Conservation (phyloP, 2,329 filamentous ascomycete species). For the Penicillium freii region DNA sequence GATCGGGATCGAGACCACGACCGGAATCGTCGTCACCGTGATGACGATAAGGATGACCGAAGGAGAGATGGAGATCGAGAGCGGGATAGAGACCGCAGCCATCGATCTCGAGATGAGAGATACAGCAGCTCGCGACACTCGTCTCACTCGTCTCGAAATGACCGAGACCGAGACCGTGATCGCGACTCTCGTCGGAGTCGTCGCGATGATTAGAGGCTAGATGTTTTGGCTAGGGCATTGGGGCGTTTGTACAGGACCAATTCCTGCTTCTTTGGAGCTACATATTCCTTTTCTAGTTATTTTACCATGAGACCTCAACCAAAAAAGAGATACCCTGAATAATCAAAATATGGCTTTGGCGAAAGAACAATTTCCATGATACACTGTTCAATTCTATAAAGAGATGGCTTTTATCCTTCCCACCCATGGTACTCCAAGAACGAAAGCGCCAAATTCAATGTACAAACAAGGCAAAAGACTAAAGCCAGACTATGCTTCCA, state of each 20-base stretch:
- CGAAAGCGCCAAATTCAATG: conserved; percentile 26
- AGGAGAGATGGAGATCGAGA: conserved; percentile 25
- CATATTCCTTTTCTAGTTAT: neutral
- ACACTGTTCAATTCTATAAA: conserved; percentile 24
- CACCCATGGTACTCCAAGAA: conserved; percentile 24
- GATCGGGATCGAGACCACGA: conserved; percentile 31
- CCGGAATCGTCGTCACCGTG: conserved; percentile 36
- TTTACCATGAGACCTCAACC: neutral
- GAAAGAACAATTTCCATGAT: neutral
- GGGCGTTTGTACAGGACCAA: conserved; percentile 5
- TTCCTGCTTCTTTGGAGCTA: neutral
- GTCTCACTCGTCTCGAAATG: conserved; percentile 33
- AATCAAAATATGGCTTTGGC: neutral
- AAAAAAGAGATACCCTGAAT: conserved; percentile 24
- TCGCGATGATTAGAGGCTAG: conserved; percentile 25
- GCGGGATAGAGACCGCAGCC: conserved; percentile 33
- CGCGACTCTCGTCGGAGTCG: conserved; percentile 33
- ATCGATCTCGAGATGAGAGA: conserved; percentile 32
- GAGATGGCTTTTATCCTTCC: conserved; percentile 26
- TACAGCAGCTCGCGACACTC: conserved; percentile 35
- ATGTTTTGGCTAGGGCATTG: neutral
- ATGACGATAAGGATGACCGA: conserved; percentile 24
- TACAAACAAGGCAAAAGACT: conserved; percentile 19
- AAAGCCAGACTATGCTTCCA: conserved; percentile 30
- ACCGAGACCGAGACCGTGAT: conserved; percentile 28